Evolutionary conservation across 768 basidiomycete species (phyloP), one percentile per base, ranked within the genome.

Genomic region (Lactarius vividus): DNA sequence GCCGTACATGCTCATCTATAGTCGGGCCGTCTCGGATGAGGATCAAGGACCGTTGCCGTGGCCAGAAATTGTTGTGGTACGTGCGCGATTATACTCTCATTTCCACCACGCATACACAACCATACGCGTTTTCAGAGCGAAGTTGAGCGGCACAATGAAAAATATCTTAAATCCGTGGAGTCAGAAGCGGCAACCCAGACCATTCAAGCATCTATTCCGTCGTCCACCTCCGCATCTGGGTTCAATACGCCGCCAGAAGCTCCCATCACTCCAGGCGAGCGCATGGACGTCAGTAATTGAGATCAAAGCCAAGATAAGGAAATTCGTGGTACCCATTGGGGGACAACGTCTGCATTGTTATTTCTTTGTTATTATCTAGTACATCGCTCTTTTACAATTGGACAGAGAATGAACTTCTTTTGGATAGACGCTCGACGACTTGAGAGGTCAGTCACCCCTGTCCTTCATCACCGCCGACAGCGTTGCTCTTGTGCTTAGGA

Each of bases 401-500:
- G 40, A 57, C 46, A 44, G 16, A 4, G 35, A 40, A 33, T 49
- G 52, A 58, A 16, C 35, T 52, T 57, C 31, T 57, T 28, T n/a
- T 29, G 52, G 42, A 29, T 15, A 46, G 13, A 26, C 6, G 49
- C 35, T 37, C 13, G 33, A 33, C 33, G 7, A 63, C 29, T 23
- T 10, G 26, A 66, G 44, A 26, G 23, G 23, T 13, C 23, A 4
- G 28, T 76, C 71, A 85, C 7, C 85, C 91, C 71, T 91, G 88
- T 63, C 79, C 83, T 63, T 88, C 88, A 35, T 83, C 83, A 26
- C 63, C 67, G 10, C 77, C 80, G 74, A 86, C 82, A 1, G 91
- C 79, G 74, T 97, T 98, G 69, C 92, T 95, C 78, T 93, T 96
- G 78, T 98, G 96, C 76, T 97, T 98, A 2, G 96, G 94, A 16